These are phyloP conservation scores for Rhizopus delemar DNA, from an alignment of 371 early-diverging fungal species.

Conservation along the genomic window DNA sequence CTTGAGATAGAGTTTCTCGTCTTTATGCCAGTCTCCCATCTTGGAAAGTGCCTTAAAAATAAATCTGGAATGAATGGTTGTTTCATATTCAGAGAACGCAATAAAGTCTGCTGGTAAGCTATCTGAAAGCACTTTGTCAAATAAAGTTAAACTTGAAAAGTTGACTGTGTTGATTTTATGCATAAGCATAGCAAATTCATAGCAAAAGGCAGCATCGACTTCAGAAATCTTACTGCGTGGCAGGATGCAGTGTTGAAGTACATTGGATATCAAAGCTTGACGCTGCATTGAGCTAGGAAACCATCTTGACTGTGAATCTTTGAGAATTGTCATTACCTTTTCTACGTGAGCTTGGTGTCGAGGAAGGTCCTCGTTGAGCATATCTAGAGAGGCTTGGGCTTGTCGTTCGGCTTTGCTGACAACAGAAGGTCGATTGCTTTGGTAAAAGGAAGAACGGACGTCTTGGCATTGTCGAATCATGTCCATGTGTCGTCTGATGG, in stretches of 20 bases:
- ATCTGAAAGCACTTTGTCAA: conserved; percentile 66
- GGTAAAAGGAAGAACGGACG: conserved; percentile 28
- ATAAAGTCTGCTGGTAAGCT: conserved; percentile 53
- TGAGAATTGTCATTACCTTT: conserved; percentile 52
- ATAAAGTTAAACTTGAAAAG: conserved; percentile 78
- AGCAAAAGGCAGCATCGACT: conserved; percentile 82
- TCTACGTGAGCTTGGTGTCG: conserved; percentile 52
- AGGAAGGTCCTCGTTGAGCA: conserved; percentile 37
- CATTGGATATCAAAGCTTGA: conserved; percentile 45
- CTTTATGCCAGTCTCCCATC: conserved; percentile 64
- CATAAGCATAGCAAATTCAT: conserved; percentile 78
- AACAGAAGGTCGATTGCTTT: conserved; percentile 32
- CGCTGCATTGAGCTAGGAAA: conserved; percentile 63
- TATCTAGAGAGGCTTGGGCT: conserved; percentile 36
- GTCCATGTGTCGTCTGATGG: conserved; percentile 63
- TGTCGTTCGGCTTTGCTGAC: conserved; percentile 42
- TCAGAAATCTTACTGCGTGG: conserved; percentile 78
- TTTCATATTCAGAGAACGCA: conserved; percentile 76
- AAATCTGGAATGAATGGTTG: conserved; percentile 72
- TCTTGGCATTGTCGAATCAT: conserved; percentile 46
- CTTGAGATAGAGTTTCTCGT: conserved; percentile 54
- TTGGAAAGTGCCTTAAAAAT: conserved; percentile 59
- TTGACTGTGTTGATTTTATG: conserved; percentile 76
- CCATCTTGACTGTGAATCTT: conserved; percentile 71
- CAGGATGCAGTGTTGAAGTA: conserved; percentile 79